These are phyloP conservation scores for Rhizopogon vinicolor DNA, from an alignment of 768 basidiomycete species.

Conservation along the genomic window DNA sequence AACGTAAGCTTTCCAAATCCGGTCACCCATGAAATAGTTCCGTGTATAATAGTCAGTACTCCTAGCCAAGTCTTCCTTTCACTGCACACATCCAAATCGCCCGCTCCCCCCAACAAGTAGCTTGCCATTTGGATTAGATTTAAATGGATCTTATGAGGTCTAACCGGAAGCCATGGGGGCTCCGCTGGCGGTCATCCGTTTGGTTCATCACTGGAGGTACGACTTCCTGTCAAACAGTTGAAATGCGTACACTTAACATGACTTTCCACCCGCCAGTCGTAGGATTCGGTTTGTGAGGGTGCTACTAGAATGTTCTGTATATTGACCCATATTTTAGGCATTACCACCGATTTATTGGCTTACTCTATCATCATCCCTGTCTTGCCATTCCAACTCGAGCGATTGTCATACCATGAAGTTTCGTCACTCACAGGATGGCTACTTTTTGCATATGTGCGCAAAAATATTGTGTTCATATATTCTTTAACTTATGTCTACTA, in stretches of 20 bases:
- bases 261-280: conserved; percentile 30
- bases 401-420: conserved; percentile 38
- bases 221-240: neutral
- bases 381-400: conserved; percentile 57
- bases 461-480: neutral
- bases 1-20: conserved; percentile 2
- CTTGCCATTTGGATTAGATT: neutral
- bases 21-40: neutral
- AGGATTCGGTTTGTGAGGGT: conserved; percentile 36
- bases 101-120: conserved; percentile 8
- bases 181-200: conserved; percentile 55
- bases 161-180: conserved; percentile 33
- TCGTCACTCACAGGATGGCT: conserved; percentile 57
- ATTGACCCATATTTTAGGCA: conserved; percentile 18
- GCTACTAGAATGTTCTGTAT: neutral
- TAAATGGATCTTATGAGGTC: neutral
- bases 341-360: conserved; percentile 49
- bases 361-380: conserved; percentile 63
- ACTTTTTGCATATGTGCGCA: conserved; percentile 51
- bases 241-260: conserved; percentile 1
- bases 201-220: conserved; percentile 47
- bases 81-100: neutral
- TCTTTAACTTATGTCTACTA: conserved; percentile 17
- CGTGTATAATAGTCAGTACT: neutral
- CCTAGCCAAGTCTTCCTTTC: neutral